Evolutionary conservation across 2,329 filamentous ascomycete species (phyloP).

Genomic region (Pezicula radicicola): DNA sequence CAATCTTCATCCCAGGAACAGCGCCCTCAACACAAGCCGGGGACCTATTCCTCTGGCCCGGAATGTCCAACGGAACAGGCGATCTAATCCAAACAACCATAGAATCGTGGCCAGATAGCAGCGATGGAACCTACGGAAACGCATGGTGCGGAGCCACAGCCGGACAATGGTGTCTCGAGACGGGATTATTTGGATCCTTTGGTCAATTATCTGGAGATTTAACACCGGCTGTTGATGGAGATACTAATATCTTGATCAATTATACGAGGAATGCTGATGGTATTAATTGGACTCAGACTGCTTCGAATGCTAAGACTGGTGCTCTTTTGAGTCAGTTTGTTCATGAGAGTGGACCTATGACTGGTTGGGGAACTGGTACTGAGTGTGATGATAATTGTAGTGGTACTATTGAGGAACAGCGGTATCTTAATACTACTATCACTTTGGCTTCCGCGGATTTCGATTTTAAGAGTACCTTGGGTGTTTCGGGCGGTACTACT

Average conservation of each 20-base stretch:
- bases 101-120: conserved; percentile 32
- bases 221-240: conserved; percentile 19
- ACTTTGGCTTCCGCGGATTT: conserved; percentile 32
- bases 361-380: conserved; percentile 36
- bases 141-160: conserved; percentile 36
- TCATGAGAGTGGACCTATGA: conserved; percentile 35
- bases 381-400: conserved; percentile 35
- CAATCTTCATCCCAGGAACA: conserved; percentile 35
- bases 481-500: conserved; percentile 27
- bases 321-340: conserved; percentile 31
- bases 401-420: conserved; percentile 35
- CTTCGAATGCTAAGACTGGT: conserved; percentile 34
- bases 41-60: conserved; percentile 39
- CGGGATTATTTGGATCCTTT: conserved; percentile 37
- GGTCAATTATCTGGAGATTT: conserved; percentile 32
- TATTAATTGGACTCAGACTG: conserved; percentile 20
- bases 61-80: conserved; percentile 42
- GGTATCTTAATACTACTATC: conserved; percentile 36
- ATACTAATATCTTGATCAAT: conserved; percentile 27
- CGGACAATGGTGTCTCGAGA: conserved; percentile 38
- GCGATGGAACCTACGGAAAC: conserved; percentile 19
- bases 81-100: conserved; percentile 39
- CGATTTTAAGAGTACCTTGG: conserved; percentile 26
- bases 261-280: conserved; percentile 21
- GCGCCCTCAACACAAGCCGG: conserved; percentile 35